Percentiles rank a stretch among this genome's conserved stretches.
Evolutionary conservation across 306 rosid species (phyloP).

Genomic region (Acmispon strigosus): DNA sequence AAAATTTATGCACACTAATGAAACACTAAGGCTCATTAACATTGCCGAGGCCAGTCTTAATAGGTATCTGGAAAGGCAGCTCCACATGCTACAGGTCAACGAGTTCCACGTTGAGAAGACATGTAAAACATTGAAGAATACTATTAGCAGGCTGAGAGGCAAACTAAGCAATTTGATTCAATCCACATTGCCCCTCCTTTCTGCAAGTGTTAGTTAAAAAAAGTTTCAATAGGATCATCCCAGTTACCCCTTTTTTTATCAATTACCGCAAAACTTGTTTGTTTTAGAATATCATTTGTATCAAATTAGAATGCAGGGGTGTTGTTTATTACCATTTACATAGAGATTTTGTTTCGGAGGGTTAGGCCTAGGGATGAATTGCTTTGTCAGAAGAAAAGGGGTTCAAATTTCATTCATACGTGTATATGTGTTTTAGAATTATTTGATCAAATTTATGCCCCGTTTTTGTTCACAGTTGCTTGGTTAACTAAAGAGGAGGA

Average conservation of each 20-base stretch:
- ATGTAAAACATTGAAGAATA: slow-evolving; percentile 42
- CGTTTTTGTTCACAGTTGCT: background rate
- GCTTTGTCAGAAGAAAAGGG: slow-evolving; percentile 4
- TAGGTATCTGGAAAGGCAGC: slow-evolving; percentile 68
- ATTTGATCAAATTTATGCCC: background rate
- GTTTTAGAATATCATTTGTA: slow-evolving; percentile 4
- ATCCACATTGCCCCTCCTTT: slow-evolving; percentile 38
- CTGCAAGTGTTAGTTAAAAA: slow-evolving; percentile 22
- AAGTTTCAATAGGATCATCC: background rate
- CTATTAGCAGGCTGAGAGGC: slow-evolving; percentile 45
- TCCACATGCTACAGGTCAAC: slow-evolving; percentile 32
- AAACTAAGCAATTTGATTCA: slow-evolving; percentile 48
- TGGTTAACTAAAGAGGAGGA: background rate
- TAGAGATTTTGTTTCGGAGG: background rate
- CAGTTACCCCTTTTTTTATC: background rate
- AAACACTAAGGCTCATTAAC: slow-evolving; percentile 62
- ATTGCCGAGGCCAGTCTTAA: slow-evolving; percentile 59
- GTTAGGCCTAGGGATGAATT: background rate
- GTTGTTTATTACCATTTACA: slow-evolving; percentile 6
- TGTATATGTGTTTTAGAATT: background rate
- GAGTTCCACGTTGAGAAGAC: slow-evolving; percentile 39
- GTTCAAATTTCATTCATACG: slow-evolving; percentile 7
- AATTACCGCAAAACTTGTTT: background rate
- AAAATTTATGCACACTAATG: slow-evolving; percentile 69
- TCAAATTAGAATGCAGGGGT: slow-evolving; percentile 16